Conservation (phyloP, 2,329 filamentous ascomycete species). For the Acrocalymma vagum region DNA sequence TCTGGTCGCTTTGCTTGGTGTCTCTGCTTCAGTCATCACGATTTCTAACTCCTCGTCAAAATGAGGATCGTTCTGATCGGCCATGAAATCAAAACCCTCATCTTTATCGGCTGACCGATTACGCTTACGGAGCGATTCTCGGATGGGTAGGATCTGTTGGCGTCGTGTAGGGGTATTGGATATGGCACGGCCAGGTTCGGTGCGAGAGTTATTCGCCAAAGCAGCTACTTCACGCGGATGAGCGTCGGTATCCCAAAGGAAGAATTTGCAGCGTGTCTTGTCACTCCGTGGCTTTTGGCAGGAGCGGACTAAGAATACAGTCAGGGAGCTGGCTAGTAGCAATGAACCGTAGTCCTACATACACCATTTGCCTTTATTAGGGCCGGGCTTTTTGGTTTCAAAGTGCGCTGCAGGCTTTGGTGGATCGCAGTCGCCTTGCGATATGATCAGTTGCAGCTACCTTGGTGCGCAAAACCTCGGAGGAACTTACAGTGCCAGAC, state of each 20-base stretch:
- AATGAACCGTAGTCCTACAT: slow-evolving; percentile 10
- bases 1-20: slow-evolving; percentile 52
- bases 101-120: slow-evolving; percentile 30
- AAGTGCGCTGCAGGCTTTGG: slow-evolving; percentile 63
- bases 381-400: slow-evolving; percentile 64
- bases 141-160: slow-evolving; percentile 19
- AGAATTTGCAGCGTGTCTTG: slow-evolving; percentile 62
- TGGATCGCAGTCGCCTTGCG: slow-evolving; percentile 62
- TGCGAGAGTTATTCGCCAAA: slow-evolving; percentile 57
- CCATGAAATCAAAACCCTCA: slow-evolving; percentile 45
- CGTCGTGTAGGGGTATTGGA: slow-evolving; percentile 25
- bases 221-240: slow-evolving; percentile 56
- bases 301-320: slow-evolving; percentile 57
- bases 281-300: slow-evolving; percentile 61
- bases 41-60: slow-evolving; percentile 42
- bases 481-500: slow-evolving; percentile 36
- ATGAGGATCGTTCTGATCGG: slow-evolving; percentile 38
- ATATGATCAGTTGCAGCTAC: slow-evolving; percentile 16
- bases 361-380: slow-evolving; percentile 65
- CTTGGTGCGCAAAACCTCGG: not conserved
- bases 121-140: slow-evolving; percentile 39
- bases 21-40: slow-evolving; percentile 39
- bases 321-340: slow-evolving; percentile 13
- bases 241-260: slow-evolving; percentile 66
- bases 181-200: slow-evolving; percentile 44